Base-by-base conservation (phyloP, 2,329 filamentous ascomycete species). In the Davidsoniella neocaledoniae region DNA sequence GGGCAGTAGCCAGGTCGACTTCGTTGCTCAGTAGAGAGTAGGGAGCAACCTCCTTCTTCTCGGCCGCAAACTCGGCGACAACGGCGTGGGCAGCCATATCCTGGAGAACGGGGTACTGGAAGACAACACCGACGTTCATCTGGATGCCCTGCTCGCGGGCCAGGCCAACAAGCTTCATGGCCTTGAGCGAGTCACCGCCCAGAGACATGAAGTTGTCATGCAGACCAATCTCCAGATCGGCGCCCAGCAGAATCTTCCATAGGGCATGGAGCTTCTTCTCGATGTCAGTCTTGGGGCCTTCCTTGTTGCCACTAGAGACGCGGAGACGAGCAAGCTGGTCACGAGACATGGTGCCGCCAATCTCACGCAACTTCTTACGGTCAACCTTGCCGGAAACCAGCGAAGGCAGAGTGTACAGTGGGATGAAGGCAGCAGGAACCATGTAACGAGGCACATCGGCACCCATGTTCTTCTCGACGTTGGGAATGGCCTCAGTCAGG, bases 181-280 rank as follows among this genome's bases (percentile, higher is more conserved):
- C 70, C n/a, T 65, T 62, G 2, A 74, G 61, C 0, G 71, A 74
- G 58, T 74, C 71, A 5, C 72, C 70, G 1, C 69, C 70, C 1
- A 72, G 60, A 1, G 61, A 61, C 56, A 72, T 68, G 61, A 73
- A 73, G 58, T 64, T 67, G 55, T 68, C 66, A 6, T 63, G 58
- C 2, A 61, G 58, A 12, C 61, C 61, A 9, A 68, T 54, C 4
- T 63, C 59, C 3, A 54, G 25, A 7, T 65, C 62, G 1, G 56
- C 52, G 3, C 63, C 64, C 1, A 70, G 60, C 1, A 69, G 58
- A 44, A 60, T 60, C 33, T 52, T 46, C 68, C 68, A 71, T 10
- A 66, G 57, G 7, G 56, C 54, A 10, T 63, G 60, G 1, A 68
- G 56, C 9, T 62, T 61, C 48, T 62, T 61, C 54, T 70, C 67